A percentile compares a stretch with the other conserved stretches of the same genome.
Conservation (phyloP, 2,329 filamentous ascomycete genomes). For the Ceratocystis diversiconidia region DNA sequence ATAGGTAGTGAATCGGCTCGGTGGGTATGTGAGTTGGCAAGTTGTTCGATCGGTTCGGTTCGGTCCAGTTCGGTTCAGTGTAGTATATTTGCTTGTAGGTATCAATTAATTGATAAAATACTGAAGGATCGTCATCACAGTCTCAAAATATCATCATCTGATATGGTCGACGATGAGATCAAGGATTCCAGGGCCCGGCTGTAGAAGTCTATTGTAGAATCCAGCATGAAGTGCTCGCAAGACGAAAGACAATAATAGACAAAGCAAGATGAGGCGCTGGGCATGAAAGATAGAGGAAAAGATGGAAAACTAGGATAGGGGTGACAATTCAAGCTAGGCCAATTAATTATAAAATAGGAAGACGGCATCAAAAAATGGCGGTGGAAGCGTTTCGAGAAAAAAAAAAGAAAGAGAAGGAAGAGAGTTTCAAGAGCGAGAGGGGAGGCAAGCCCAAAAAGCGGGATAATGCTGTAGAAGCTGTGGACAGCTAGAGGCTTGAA, state of each 20-base stretch:
- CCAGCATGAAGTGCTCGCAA: background rate
- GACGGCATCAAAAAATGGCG: background rate
- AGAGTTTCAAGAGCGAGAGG: background rate
- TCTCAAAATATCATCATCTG: background rate
- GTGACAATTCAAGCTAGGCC: background rate
- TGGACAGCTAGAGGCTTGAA: background rate
- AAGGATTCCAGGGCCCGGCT: background rate
- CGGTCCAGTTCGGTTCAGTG: background rate
- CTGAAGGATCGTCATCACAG: background rate
- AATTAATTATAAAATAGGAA: background rate
- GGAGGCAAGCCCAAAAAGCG: background rate
- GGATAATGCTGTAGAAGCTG: background rate
- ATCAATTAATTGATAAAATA: background rate
- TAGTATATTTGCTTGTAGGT: background rate
- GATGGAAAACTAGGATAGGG: background rate
- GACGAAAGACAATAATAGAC: background rate
- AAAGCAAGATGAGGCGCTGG: background rate
- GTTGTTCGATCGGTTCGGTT: background rate
- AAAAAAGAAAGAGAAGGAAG: background rate
- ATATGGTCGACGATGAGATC: background rate
- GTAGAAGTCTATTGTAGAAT: background rate
- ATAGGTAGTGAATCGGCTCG: background rate
- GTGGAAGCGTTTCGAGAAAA: background rate
- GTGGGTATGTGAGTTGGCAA: too few relatives aligned
- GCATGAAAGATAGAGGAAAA: background rate